phyloP scores from a whole-genome alignment of 2,329 filamentous ascomycete species.

The Chaetomium olivaceum region DNA sequence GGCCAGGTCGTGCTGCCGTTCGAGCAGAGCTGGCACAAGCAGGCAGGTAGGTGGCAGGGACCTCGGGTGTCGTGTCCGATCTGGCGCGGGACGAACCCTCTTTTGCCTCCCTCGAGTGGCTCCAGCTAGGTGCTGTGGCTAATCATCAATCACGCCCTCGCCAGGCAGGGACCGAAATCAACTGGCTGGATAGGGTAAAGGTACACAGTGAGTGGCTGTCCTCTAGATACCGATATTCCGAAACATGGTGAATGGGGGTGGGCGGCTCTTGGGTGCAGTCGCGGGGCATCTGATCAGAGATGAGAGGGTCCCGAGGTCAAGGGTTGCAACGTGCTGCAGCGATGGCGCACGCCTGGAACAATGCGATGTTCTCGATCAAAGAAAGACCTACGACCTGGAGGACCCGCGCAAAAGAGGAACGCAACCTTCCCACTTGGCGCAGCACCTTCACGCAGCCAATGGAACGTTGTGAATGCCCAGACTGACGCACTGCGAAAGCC shows the following conservation, averaged over 20 bases:
- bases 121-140: conserved; percentile 13
- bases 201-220: not conserved
- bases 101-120: conserved; percentile 12
- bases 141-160: conserved; percentile 28
- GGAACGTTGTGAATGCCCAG: not conserved
- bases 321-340: conserved; percentile 16
- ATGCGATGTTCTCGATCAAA: conserved; percentile 15
- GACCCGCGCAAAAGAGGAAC: not conserved
- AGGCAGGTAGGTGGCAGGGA: conserved; percentile 22
- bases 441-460: conserved; percentile 1
- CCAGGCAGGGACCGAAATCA: conserved; percentile 6
- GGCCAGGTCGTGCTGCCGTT: conserved; percentile 16
- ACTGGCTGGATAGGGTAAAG: not conserved
- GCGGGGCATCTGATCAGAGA: conserved; percentile 20
- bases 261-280: not conserved
- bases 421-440: not conserved
- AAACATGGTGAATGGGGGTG: conserved; percentile 5
- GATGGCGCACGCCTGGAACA: conserved; percentile 15
- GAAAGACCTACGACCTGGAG: conserved; percentile 14
- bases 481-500: not conserved
- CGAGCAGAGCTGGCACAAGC: conserved; percentile 23
- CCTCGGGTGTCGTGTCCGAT: conserved; percentile 17
- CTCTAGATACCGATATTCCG: conserved; percentile 8
- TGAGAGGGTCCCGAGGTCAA: not conserved
- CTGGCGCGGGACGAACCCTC: conserved; percentile 19